Evolutionary conservation across 2,329 filamentous ascomycete genomes (phyloP).

Genomic region (Lasiodiplodia sp.): DNA sequence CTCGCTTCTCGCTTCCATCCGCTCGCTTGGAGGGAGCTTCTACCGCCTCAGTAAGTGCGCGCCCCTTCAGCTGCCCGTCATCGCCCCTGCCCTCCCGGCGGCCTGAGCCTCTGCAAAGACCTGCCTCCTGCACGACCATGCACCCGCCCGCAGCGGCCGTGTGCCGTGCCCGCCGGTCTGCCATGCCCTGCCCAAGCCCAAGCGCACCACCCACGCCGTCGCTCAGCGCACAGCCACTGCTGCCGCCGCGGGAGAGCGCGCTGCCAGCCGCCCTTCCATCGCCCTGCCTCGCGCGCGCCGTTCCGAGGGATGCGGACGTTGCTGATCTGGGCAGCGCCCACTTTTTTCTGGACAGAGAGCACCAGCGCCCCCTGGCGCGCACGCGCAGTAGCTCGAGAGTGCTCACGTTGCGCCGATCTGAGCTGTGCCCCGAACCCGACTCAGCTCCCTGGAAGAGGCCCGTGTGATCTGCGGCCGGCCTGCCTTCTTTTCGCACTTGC

Average conservation of each 20-base stretch:
- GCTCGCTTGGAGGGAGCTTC: slow-evolving; percentile 15
- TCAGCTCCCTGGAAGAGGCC: slow-evolving; percentile 29
- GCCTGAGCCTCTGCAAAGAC: slow-evolving; percentile 10
- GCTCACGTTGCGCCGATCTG: slow-evolving; percentile 28
- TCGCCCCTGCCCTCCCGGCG: slow-evolving; percentile 15
- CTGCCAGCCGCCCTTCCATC: slow-evolving; percentile 14
- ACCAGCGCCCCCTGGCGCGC: slow-evolving; percentile 22
- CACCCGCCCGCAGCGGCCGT: slow-evolving; percentile 15
- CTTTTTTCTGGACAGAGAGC: slow-evolving; percentile 23
- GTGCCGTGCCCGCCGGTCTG: neutral
- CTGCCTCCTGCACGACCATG: neutral
- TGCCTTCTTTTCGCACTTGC: slow-evolving; percentile 27
- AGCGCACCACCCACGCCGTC: slow-evolving; percentile 20
- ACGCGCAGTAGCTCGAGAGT: slow-evolving; percentile 26
- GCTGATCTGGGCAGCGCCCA: slow-evolving; percentile 26
- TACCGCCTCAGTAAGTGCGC: slow-evolving; percentile 19
- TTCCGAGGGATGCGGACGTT: slow-evolving; percentile 22
- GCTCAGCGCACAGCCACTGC: slow-evolving; percentile 25
- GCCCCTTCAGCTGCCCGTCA: slow-evolving; percentile 26
- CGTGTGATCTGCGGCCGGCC: slow-evolving; percentile 24
- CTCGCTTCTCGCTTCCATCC: slow-evolving; percentile 11
- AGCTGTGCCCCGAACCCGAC: slow-evolving; percentile 26
- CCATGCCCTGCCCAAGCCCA: slow-evolving; percentile 1
- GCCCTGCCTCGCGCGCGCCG: slow-evolving; percentile 1
- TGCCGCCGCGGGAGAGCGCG: slow-evolving; percentile 1